Percentiles rank a stretch among this genome's conserved stretches.
phyloP scores from a whole-genome alignment of 441 rosid species.

The Mallotus repandus region DNA sequence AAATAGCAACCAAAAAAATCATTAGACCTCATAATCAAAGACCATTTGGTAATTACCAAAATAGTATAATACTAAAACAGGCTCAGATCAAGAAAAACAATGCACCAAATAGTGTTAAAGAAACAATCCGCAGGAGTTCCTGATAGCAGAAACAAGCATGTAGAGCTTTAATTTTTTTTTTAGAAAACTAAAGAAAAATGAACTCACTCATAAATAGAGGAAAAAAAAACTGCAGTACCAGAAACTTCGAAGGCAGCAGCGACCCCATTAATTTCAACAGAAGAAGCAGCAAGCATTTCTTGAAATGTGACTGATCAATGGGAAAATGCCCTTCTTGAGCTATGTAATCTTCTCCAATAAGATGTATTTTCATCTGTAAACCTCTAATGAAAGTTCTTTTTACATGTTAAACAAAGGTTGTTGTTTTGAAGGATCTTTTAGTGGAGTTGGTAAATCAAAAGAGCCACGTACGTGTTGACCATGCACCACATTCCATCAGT shows the following conservation, averaged over 20 bases:
- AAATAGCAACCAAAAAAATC: not conserved
- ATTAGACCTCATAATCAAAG: not conserved
- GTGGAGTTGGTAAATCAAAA: too few relatives aligned
- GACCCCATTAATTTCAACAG: conserved; percentile 54
- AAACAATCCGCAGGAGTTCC: conserved; percentile 88
- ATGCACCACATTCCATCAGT: too few relatives aligned
- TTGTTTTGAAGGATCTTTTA: too few relatives aligned
- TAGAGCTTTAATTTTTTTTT: not conserved
- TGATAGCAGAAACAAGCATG: conserved; percentile 24
- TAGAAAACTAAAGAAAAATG: not conserved
- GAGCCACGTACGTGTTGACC: too few relatives aligned
- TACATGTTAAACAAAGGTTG: too few relatives aligned
- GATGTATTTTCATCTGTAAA: too few relatives aligned
- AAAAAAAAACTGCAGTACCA: conserved; percentile 32
- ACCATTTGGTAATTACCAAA: not conserved
- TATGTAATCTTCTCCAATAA: too few relatives aligned
- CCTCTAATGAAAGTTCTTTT: too few relatives aligned
- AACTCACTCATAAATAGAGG: not conserved
- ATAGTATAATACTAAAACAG: conserved; percentile 55
- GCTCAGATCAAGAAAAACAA: conserved; percentile 85
- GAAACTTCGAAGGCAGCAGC: conserved; percentile 78
- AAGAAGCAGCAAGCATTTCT: conserved; percentile 64
- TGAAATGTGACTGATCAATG: conserved; percentile 49
- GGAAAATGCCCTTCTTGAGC: too few relatives aligned
- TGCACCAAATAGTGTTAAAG: conserved; percentile 80